These are phyloP conservation scores for Globisporangium middletonii DNA, from an alignment of 352 stramenopile species.

Conservation along the genomic window DNA sequence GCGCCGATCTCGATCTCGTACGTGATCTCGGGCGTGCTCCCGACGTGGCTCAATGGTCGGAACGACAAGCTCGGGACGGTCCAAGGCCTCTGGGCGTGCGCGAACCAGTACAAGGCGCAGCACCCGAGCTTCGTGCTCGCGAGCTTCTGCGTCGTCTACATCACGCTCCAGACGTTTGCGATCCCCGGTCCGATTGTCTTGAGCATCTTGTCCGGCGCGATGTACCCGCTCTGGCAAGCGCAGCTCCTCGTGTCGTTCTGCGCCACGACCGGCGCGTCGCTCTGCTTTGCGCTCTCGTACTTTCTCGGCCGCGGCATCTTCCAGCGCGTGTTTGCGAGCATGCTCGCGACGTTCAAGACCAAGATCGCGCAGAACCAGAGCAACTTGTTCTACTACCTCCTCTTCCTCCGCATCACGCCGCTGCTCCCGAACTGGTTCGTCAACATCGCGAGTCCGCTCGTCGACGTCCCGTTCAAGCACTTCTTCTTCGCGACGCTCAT, in stretches of 20 bases:
- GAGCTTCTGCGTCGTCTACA: conserved; percentile 85
- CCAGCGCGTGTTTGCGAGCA: conserved; percentile 52
- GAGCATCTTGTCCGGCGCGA: conserved; percentile 82
- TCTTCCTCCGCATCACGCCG: conserved; percentile 87
- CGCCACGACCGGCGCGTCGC: conserved; percentile 68
- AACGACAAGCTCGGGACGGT: conserved; percentile 86
- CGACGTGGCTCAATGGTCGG: conserved; percentile 70
- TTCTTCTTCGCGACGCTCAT: conserved; percentile 84
- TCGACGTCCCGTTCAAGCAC: conserved; percentile 79
- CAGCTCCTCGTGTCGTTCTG: conserved; percentile 81
- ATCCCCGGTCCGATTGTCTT: conserved; percentile 85
- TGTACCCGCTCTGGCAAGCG: conserved; percentile 79
- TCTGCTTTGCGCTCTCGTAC: conserved; percentile 85
- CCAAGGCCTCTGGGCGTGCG: conserved; percentile 65
- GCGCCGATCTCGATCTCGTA: conserved; percentile 69
- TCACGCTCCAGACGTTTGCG: conserved; percentile 82
- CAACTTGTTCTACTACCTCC: conserved; percentile 87
- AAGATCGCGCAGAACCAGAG: conserved; percentile 81
- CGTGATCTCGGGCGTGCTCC: conserved; percentile 71
- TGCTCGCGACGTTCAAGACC: conserved; percentile 75
- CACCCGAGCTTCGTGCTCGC: conserved; percentile 65
- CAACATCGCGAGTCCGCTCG: conserved; percentile 83
- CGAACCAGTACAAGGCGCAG: conserved; percentile 71
- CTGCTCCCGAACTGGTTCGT: conserved; percentile 89
- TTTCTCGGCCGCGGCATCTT: conserved; percentile 76